Evolutionary conservation across 202 grass and related monocot species (phyloP).

Genomic region (Musa balbisiana): DNA sequence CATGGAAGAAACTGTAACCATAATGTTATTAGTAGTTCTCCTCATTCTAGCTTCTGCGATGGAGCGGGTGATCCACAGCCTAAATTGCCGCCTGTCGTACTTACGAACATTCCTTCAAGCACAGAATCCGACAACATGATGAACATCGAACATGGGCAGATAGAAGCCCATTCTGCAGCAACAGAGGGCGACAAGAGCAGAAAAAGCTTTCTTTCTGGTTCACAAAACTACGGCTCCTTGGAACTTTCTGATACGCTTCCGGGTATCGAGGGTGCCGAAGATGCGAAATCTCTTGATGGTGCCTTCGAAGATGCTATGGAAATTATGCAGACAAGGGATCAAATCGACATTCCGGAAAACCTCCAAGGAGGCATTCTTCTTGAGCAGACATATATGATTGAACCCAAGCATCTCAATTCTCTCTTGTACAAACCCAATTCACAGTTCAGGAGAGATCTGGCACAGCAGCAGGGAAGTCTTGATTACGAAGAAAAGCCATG

Average conservation of each 20-base stretch:
- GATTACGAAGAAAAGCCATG: slow-evolving; percentile 60
- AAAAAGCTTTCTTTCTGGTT: slow-evolving; percentile 17
- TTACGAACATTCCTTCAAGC: slow-evolving; percentile 9
- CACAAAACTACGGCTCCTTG: slow-evolving; percentile 28
- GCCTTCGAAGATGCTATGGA: slow-evolving; percentile 68
- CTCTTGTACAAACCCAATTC: slow-evolving; percentile 58
- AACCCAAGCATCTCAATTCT: slow-evolving; percentile 61
- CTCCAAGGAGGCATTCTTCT: slow-evolving; percentile 41
- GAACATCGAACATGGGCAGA: slow-evolving; percentile 1
- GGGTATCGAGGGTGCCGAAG: slow-evolving; percentile 10
- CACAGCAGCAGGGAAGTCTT: slow-evolving; percentile 36
- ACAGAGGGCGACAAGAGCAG: not conserved
- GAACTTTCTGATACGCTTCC: slow-evolving; percentile 18
- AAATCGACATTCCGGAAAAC: slow-evolving; percentile 45
- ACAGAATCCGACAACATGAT: not conserved
- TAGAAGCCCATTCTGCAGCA: not conserved
- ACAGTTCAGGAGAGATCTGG: slow-evolving; percentile 48
- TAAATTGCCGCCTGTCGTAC: slow-evolving; percentile 1
- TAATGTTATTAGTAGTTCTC: slow-evolving; percentile 16
- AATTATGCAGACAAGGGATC: slow-evolving; percentile 45
- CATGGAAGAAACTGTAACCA: slow-evolving; percentile 29
- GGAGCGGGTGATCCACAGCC: slow-evolving; percentile 22
- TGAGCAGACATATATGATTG: slow-evolving; percentile 49
- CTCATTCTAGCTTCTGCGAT: slow-evolving; percentile 26
- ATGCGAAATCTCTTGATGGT: slow-evolving; percentile 26